These are phyloP conservation scores for Penicillium flavigenum DNA, from an alignment of 495 filamentous ascomycete genomes.

Conservation along the genomic window DNA sequence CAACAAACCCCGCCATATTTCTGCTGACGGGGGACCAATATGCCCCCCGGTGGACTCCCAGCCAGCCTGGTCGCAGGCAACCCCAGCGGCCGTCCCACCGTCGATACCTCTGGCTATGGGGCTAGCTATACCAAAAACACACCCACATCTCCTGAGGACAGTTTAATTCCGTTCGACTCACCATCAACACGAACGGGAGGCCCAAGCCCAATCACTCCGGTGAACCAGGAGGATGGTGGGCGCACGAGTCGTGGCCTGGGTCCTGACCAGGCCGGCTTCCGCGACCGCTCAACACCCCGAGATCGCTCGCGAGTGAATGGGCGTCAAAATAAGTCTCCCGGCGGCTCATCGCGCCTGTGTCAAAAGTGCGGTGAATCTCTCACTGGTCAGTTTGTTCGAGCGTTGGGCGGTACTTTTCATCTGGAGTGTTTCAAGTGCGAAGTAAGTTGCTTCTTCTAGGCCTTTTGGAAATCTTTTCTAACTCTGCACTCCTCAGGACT, in stretches of 20 bases:
- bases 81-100: slow-evolving; percentile 40
- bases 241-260: slow-evolving; percentile 37
- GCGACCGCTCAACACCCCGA: slow-evolving; percentile 39
- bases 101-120: slow-evolving; percentile 45
- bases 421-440: slow-evolving; percentile 97
- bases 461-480: not conserved
- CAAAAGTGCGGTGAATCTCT: slow-evolving; percentile 84
- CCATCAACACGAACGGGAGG: slow-evolving; percentile 36
- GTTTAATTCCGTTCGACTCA: slow-evolving; percentile 45
- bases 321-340: slow-evolving; percentile 44
- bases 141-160: slow-evolving; percentile 48
- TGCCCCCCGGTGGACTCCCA: slow-evolving; percentile 49
- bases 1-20: slow-evolving; percentile 8
- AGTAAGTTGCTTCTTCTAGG: slow-evolving; percentile 54
- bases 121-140: slow-evolving; percentile 41
- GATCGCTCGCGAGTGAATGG: slow-evolving; percentile 48
- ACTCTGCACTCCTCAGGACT: slow-evolving; percentile 64
- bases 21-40: slow-evolving; percentile 36
- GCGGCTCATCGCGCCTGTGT: slow-evolving; percentile 59
- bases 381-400: slow-evolving; percentile 94
- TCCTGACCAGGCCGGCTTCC: slow-evolving; percentile 36
- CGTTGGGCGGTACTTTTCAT: slow-evolving; percentile 89
- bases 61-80: slow-evolving; percentile 52
- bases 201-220: slow-evolving; percentile 27
- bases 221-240: slow-evolving; percentile 34